phyloP scores from a whole-genome alignment of 164 flowering plant species.

The Berberis vulgaris region DNA sequence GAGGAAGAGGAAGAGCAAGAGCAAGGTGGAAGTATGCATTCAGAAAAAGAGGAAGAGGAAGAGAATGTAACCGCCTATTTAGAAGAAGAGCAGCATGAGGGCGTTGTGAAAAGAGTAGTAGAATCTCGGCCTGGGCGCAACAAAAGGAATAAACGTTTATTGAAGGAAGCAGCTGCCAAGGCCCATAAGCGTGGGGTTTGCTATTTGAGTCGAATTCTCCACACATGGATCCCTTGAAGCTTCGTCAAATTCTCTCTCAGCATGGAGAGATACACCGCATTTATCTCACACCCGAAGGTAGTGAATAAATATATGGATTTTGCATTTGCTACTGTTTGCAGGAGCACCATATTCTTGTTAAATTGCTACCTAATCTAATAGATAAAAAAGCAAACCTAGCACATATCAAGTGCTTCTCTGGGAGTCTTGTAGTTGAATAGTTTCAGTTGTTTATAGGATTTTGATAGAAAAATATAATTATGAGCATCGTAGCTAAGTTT shows the following conservation, averaged over 20 bases:
- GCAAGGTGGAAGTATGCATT: neutral
- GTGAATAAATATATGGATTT: neutral
- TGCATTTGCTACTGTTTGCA: neutral
- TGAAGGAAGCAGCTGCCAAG: neutral
- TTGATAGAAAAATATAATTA: too few species aligned
- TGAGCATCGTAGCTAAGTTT: too few species aligned
- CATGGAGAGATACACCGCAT: neutral
- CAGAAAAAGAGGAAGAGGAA: neutral
- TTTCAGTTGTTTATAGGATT: too few species aligned
- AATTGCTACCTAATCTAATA: neutral
- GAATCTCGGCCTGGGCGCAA: neutral
- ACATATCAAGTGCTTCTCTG: too few species aligned
- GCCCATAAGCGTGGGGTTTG: neutral
- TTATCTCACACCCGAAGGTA: neutral
- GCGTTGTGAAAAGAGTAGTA: neutral
- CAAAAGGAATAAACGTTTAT: neutral
- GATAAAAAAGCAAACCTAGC: too few species aligned
- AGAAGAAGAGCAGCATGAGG: neutral
- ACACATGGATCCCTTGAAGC: neutral
- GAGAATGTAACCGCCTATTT: neutral
- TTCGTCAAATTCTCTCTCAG: neutral
- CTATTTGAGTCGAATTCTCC: neutral
- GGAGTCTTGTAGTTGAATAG: too few species aligned
- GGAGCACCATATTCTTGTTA: neutral
- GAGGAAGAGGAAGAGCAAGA: neutral